These are phyloP conservation scores for Leccinum pallidistipes DNA, from an alignment of 1,284 basidiomycete genomes.

Conservation along the genomic window DNA sequence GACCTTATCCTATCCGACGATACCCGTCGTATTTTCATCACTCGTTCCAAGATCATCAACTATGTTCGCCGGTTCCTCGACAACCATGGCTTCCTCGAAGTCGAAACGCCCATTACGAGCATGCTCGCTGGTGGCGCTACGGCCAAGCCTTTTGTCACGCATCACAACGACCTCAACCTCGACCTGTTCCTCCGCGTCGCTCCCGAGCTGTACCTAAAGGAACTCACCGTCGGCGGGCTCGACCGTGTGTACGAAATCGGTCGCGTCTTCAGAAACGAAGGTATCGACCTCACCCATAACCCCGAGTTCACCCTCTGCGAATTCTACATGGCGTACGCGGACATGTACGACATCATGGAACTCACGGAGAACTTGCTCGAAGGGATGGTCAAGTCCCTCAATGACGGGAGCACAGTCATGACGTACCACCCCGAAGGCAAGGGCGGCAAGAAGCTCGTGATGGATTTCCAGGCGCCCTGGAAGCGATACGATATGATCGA, in stretches of 20 bases:
- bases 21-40: slow-evolving; percentile 91
- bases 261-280: slow-evolving; percentile 97
- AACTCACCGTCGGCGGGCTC: slow-evolving; percentile 95
- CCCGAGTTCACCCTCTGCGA: slow-evolving; percentile 99
- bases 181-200: slow-evolving; percentile 99
- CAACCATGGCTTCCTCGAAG: slow-evolving; percentile 94
- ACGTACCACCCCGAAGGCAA: slow-evolving; percentile 94
- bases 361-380: slow-evolving; percentile 92
- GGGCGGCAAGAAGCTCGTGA: slow-evolving; percentile 74
- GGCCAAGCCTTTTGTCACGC: slow-evolving; percentile 98
- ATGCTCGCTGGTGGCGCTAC: slow-evolving; percentile 97
- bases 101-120: slow-evolving; percentile 99
- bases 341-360: slow-evolving; percentile 99
- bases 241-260: slow-evolving; percentile 99
- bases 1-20: slow-evolving; percentile 95
- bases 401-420: slow-evolving; percentile 79
- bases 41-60: slow-evolving; percentile 86
- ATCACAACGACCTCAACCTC: slow-evolving; percentile 97
- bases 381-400: slow-evolving; percentile 90
- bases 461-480: slow-evolving; percentile 97
- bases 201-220: slow-evolving; percentile 97
- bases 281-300: slow-evolving; percentile 98
- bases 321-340: slow-evolving; percentile 99
- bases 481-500: slow-evolving; percentile 99
- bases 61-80: slow-evolving; percentile 93